Conservation (phyloP, 202 grass and related monocot genomes). For the Miscanthus sacchariflorus region DNA sequence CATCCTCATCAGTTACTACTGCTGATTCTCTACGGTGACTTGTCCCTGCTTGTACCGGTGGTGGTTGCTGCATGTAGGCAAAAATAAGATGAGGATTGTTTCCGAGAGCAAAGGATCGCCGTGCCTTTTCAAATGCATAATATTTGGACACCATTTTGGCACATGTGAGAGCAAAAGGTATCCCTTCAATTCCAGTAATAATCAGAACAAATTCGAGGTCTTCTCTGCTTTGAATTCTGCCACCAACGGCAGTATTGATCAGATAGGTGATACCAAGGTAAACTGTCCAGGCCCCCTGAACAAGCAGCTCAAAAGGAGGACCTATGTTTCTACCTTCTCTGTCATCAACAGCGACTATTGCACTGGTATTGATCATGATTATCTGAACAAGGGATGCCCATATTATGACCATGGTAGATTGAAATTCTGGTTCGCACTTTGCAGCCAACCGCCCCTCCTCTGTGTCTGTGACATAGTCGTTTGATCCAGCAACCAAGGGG, state of each 20-base stretch:
- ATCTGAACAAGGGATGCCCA: background rate
- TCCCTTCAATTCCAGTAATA: too few relatives aligned
- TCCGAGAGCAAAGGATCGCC: background rate
- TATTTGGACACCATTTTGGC: background rate
- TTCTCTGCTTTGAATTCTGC: too few relatives aligned
- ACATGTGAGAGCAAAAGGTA: background rate
- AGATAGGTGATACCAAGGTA: background rate
- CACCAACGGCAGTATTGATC: too few relatives aligned
- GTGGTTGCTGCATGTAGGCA: constrained; percentile 15
- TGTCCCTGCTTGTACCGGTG: background rate
- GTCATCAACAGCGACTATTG: background rate
- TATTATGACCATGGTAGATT: background rate
- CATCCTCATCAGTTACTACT: background rate
- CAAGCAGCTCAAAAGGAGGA: background rate
- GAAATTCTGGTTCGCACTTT: background rate
- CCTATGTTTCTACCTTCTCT: background rate
- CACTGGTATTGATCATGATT: background rate
- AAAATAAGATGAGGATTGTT: background rate
- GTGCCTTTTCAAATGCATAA: constrained; percentile 1
- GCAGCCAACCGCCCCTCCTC: background rate
- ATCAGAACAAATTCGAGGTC: too few relatives aligned
- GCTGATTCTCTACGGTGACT: background rate
- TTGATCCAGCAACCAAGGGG: background rate
- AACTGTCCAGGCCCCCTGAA: background rate
- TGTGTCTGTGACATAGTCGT: background rate